Conservation (phyloP, 83 land plant genomes). For the Thuja plicata region DNA sequence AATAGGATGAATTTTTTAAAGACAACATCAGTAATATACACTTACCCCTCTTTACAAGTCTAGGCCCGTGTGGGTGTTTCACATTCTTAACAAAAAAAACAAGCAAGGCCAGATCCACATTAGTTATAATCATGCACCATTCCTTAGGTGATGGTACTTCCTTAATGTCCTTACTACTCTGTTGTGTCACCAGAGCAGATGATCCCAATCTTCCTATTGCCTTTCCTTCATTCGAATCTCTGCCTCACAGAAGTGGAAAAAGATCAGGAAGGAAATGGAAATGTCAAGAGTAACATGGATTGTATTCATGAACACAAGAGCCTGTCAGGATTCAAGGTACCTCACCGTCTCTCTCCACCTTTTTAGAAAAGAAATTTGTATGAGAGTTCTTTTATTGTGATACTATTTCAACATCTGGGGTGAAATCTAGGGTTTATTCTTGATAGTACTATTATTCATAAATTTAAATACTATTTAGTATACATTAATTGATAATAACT, state of each 20-base stretch:
- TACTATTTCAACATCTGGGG: too few relatives aligned
- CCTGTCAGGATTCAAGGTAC: not conserved
- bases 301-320: not conserved
- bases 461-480: too few relatives aligned
- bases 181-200: slow-evolving; percentile 39
- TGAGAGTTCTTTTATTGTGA: too few relatives aligned
- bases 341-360: too few relatives aligned
- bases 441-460: too few relatives aligned
- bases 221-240: slow-evolving; percentile 25
- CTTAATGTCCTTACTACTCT: slow-evolving; percentile 33
- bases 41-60: slow-evolving; percentile 17
- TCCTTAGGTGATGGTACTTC: slow-evolving; percentile 50
- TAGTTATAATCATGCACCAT: slow-evolving; percentile 50
- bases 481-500: too few relatives aligned
- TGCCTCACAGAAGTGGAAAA: too few relatives aligned
- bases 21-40: slow-evolving; percentile 32
- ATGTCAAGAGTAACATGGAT: not conserved
- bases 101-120: slow-evolving; percentile 17
- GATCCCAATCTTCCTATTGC: slow-evolving; percentile 36
- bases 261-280: not conserved
- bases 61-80: slow-evolving; percentile 41
- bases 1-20: not conserved
- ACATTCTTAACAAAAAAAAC: slow-evolving; percentile 44
- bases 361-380: too few relatives aligned
- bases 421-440: too few relatives aligned